A percentile compares a stretch with the other conserved stretches of the same genome.
These are phyloP conservation scores for sorghum (Sorghum bicolor) DNA, from an alignment of 176 grass and related monocot species.

Conservation along the genomic window Sorghum_bicolor_NCBIv3 NC_012874.2:2006501-2007000, in stretches of 20 bases:
- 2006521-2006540: neutral
- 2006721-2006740: neutral
- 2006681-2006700: neutral
- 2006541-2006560: neutral
- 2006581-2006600: too few species aligned
- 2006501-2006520: neutral
- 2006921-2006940: neutral
- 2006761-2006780: neutral
- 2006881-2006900: conserved; percentile 22
- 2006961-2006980: neutral
- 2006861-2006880: conserved; percentile 1
- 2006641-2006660: neutral
- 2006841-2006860: neutral
- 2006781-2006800: conserved; percentile 5
- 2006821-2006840: too few species aligned
- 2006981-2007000: neutral
- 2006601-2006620: neutral
- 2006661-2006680: neutral
- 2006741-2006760: neutral
- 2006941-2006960: neutral
- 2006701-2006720: neutral
- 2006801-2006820: conserved; percentile 23
- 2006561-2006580: neutral
- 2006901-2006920: neutral
- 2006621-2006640: neutral